Evolutionary conservation across 2,329 filamentous ascomycete species (phyloP), one percentile per base, ranked within the genome.

Genomic region (Onygena corvina): DNA sequence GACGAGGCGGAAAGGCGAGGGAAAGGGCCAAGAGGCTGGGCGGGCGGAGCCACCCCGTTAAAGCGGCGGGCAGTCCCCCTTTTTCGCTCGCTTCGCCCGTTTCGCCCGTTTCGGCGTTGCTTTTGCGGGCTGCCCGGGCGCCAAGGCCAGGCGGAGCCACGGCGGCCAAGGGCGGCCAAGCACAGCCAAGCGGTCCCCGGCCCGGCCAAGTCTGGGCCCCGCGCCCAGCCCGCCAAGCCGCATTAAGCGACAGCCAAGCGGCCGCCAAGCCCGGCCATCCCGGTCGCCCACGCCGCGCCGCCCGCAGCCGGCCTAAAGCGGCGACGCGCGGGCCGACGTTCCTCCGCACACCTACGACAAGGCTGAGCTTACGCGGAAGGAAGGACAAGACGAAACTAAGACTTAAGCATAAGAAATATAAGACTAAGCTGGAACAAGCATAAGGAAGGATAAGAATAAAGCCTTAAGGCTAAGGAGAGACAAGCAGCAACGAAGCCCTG

Each of bases 1-100:
- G 34, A 5, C n/a, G 31, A 23, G 29, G 40, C 12, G n/a, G 46
- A 27, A 46, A 42, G 46, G 36, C 33, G 8, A n/a, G 7, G 7
- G 7, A 31, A 16, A 34, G 46, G 35, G 42, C 31, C 18, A 29
- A 23, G 51, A 42, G 48, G 48, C 34, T 44, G 54, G 53, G 50
- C 47, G 53, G 50, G 52, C 48, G 49, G 54, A 47, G 49, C 51
- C n/a, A n/a, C n/a, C n/a, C n/a, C n/a, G n/a, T 54, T 53, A 55
- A 52, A 50, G 52, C 56, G 34, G 34, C 34, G 20, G 14, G 34
- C 34, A 36, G n/a, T n/a, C n/a, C n/a, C n/a, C 4, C 34, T 4
- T 36, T 18, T 16, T 44, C 6, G 5, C 11, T 25, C 6, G 4
- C 38, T 44, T 16, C 25, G 9, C 16, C 4, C 12, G 16, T 9